phyloP scores from a whole-genome alignment of 225 moss, liverwort and hornwort species.

The Polytrichum commune region DNA sequence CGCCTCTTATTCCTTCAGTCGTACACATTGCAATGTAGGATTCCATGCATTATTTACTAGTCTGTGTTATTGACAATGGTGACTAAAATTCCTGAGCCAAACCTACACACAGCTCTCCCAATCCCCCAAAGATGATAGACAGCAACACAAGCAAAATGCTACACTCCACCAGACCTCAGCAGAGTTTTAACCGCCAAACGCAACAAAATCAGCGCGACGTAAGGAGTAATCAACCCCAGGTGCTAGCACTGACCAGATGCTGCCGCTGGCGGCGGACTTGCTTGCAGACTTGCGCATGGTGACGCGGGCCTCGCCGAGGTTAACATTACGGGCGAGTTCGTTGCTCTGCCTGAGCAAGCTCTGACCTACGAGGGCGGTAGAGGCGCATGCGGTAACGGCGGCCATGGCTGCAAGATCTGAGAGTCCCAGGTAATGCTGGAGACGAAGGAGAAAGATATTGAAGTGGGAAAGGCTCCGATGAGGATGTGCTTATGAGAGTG shows the following conservation, averaged over 20 bases:
- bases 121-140: too few species aligned
- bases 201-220: too few species aligned
- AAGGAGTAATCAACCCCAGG: too few species aligned
- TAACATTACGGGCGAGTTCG: conserved; percentile 16
- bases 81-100: too few species aligned
- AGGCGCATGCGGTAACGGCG: conserved; percentile 13
- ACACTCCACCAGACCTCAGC: too few species aligned
- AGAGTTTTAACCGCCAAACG: too few species aligned
- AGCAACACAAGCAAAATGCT: too few species aligned
- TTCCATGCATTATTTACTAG: too few species aligned
- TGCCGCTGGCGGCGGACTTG: conserved; percentile 14
- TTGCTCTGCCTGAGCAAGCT: conserved; percentile 7
- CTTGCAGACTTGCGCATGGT: conserved; percentile 20
- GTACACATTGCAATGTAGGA: too few species aligned
- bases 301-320: conserved; percentile 30
- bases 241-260: not conserved
- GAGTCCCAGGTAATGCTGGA: not conserved
- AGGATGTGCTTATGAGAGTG: not conserved
- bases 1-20: too few species aligned
- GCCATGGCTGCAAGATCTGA: conserved; percentile 3
- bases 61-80: too few species aligned
- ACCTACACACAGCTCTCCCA: too few species aligned
- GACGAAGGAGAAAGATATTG: not conserved
- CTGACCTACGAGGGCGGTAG: conserved; percentile 18
- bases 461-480: fast-evolving